A percentile compares a stretch with the other conserved stretches of the same genome.
These are phyloP conservation scores for Syzygium aromaticum DNA, from an alignment of 345 rosid genomes.

Conservation along the genomic window DNA sequence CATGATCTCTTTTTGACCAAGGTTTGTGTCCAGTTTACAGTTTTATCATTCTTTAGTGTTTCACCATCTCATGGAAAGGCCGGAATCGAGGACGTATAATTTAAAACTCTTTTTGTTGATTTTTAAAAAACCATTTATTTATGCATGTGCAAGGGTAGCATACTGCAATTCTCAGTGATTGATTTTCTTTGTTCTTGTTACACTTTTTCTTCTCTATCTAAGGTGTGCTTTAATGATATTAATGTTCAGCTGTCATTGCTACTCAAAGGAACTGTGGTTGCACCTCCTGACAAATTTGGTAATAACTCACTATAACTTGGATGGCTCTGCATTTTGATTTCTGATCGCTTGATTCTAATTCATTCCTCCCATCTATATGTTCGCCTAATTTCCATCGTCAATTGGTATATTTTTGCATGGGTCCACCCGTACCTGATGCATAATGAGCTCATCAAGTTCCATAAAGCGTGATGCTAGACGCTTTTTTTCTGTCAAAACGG, in stretches of 20 bases:
- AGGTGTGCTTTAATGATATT: conserved; percentile 4
- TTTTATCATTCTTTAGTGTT: background rate
- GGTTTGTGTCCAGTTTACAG: conserved; percentile 24
- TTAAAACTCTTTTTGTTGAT: background rate
- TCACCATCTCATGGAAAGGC: background rate
- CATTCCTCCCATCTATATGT: background rate
- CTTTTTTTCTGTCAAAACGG: background rate
- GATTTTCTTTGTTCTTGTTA: conserved; percentile 1
- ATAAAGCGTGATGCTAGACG: background rate
- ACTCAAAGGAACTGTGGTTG: conserved; percentile 91
- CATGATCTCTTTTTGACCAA: conserved; percentile 86
- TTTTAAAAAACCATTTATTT: background rate
- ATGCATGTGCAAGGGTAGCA: background rate
- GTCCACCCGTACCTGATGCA: background rate
- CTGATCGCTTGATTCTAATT: background rate
- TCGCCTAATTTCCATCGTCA: background rate
- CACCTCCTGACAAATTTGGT: conserved; percentile 99
- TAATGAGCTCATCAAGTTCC: background rate
- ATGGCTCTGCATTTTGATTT: background rate
- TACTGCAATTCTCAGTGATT: background rate
- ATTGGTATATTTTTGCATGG: background rate
- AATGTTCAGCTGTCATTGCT: conserved; percentile 62
- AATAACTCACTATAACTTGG: conserved; percentile 9
- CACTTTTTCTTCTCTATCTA: conserved; percentile 10
- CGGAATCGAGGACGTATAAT: background rate